Conservation (phyloP, 495 filamentous ascomycete genomes). For the Xylaria longipes region DNA sequence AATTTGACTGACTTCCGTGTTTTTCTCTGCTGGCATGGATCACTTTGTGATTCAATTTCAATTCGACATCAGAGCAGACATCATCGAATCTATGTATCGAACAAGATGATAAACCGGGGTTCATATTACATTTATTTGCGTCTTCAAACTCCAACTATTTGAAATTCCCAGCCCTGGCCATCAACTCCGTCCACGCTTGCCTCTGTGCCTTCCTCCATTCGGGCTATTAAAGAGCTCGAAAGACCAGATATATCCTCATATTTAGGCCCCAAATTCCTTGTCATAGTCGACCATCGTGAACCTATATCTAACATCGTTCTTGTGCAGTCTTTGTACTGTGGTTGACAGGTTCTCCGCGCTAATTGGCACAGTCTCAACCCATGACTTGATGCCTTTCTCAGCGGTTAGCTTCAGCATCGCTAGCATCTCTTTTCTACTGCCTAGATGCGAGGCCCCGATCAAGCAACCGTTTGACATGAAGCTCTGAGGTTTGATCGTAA, state of each 20-base stretch:
- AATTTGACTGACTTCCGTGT: neutral
- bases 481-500: slow-evolving; percentile 76
- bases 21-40: neutral
- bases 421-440: slow-evolving; percentile 79
- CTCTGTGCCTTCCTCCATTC: neutral
- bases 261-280: slow-evolving; percentile 50
- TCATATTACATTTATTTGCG: slow-evolving; percentile 8
- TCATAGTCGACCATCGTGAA: slow-evolving; percentile 60
- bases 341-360: slow-evolving; percentile 70
- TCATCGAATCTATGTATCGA: neutral
- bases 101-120: neutral
- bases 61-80: neutral
- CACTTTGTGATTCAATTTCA: neutral
- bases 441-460: slow-evolving; percentile 82
- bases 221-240: neutral
- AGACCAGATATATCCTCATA: neutral
- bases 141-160: no score
- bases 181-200: neutral
- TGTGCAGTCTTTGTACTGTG: slow-evolving; percentile 70
- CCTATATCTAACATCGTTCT: slow-evolving; percentile 66
- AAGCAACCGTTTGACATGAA: slow-evolving; percentile 79
- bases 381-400: slow-evolving; percentile 80
- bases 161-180: neutral
- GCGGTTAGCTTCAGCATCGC: slow-evolving; percentile 83
- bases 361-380: slow-evolving; percentile 81